Evolutionary conservation across 192 early-diverging fungal species (phyloP), one percentile per base, ranked within the genome.

Genomic region (Coemansia sp.): DNA sequence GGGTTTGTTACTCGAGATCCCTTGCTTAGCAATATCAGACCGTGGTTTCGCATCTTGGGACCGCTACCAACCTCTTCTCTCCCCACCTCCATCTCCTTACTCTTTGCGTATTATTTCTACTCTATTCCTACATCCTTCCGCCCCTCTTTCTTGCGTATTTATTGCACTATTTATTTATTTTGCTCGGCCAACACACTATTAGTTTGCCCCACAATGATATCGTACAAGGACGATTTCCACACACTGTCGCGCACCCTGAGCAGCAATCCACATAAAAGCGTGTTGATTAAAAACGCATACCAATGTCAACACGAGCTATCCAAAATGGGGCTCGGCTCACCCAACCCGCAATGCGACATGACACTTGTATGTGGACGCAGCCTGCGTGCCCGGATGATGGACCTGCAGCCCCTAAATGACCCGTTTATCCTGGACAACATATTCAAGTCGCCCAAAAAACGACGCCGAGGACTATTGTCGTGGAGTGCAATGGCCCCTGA

Each of bases 351-450:
- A n/a, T 21, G 60, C 27, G 76, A 79, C 25, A 65, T 70, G 52
- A 79, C 76, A 21, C 43, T 79, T 27, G 73, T 69, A 24, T 66
- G 64, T 2, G 66, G 56, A 0, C 54, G 59, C 3, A 64, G 71
- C n/a, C n/a, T 73, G 10, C 37, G 67, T 4, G 64, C 63, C 17
- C 71, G 76, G 14, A 54, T 66, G 32, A 62, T 67, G 27, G 77
- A 67, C 12, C 47, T 79, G 38, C 77, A 79, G 59, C 77, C 77
- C 1, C 48, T 60, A 0, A 79, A 79, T 55, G 77, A 79, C 49
- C 77, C 77, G 21, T 79, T 79, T 64, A 41, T 79, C 10, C 39
- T 71, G 2, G 77, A 79, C 59, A 79, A 79, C 23, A 79, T 79
- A n/a, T 79, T 79, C 68, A 79, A 79, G 58, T 74, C 77, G 29